Conservation (phyloP, 257 asterid species). For the Avicennia marina region DNA sequence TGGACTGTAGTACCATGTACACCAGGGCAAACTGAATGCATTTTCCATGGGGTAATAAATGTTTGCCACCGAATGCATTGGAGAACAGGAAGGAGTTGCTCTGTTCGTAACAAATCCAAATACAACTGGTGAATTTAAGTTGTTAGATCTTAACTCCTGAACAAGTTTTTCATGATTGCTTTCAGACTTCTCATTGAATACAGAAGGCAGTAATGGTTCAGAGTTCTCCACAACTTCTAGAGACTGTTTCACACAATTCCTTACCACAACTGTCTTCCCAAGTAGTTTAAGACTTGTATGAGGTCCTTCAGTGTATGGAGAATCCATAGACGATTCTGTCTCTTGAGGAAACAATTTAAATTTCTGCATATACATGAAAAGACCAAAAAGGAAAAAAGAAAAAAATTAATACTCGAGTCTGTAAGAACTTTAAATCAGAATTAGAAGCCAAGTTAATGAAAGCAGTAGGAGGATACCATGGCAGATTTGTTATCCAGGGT, state of each 20-base stretch:
- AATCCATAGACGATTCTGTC: constrained; percentile 31
- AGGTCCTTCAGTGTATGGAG: constrained; percentile 24
- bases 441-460: background rate
- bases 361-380: constrained; percentile 36
- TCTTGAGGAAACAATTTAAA: constrained; percentile 39
- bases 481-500: constrained; percentile 17
- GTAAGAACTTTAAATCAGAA: background rate
- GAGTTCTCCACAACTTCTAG: constrained; percentile 17
- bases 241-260: constrained; percentile 31
- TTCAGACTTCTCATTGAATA: constrained; percentile 16
- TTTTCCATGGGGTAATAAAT: too few species aligned
- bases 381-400: constrained; percentile 7
- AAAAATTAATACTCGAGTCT: background rate
- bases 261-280: constrained; percentile 57
- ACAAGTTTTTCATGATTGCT: constrained; percentile 13
- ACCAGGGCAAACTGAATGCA: too few species aligned
- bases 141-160: constrained; percentile 15
- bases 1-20: too few species aligned
- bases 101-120: too few species aligned
- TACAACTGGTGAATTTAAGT: constrained; percentile 25
- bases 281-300: constrained; percentile 52
- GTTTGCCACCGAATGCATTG: too few species aligned
- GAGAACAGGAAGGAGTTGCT: background rate
- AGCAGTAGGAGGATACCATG: constrained; percentile 31
- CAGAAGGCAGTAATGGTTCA: constrained; percentile 14